Percentiles rank a stretch among this genome's conserved stretches.
Evolutionary conservation across 495 filamentous ascomycete species (phyloP).

Genomic region (Aspergillus egyptiacus): DNA sequence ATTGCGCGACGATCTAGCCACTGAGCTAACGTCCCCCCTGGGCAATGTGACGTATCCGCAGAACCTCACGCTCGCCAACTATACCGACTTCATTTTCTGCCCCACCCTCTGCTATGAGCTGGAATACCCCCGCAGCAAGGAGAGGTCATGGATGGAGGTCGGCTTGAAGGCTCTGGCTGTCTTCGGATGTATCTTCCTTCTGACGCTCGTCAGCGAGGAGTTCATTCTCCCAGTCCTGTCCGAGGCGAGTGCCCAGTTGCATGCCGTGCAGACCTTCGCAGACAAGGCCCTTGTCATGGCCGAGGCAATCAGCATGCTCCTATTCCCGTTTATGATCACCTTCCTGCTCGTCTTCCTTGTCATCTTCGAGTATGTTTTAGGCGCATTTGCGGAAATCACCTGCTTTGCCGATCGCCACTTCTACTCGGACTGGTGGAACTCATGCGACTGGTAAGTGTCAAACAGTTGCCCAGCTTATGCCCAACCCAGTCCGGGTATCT

Average conservation of each 20-base stretch:
- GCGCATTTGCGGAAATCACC: constrained; percentile 90
- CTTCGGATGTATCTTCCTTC: constrained; percentile 93
- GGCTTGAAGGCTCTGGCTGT: constrained; percentile 81
- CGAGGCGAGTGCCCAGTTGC: constrained; percentile 65
- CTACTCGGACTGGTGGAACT: constrained; percentile 94
- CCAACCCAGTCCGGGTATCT: no score
- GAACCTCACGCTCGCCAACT: constrained; percentile 79
- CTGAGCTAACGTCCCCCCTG: constrained; percentile 82
- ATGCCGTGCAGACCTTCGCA: constrained; percentile 45
- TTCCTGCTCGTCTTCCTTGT: constrained; percentile 93
- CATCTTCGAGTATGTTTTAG: constrained; percentile 94
- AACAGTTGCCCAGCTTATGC: no score
- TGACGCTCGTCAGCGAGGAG: constrained; percentile 87
- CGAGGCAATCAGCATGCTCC: constrained; percentile 87
- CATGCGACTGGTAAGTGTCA: constrained; percentile 45
- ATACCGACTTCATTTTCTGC: constrained; percentile 80
- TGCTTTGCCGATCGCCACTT: constrained; percentile 93
- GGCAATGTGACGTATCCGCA: constrained; percentile 85
- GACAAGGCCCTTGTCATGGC: constrained; percentile 76
- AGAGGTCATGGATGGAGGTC: constrained; percentile 74
- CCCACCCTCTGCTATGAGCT: constrained; percentile 97
- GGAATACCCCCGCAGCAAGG: constrained; percentile 79
- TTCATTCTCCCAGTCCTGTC: constrained; percentile 87
- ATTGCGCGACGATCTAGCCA: constrained; percentile 80
- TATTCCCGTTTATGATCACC: constrained; percentile 97